Evolutionary conservation across 140 eudicot species (phyloP).

Genomic region (Stevia rebaudiana): DNA sequence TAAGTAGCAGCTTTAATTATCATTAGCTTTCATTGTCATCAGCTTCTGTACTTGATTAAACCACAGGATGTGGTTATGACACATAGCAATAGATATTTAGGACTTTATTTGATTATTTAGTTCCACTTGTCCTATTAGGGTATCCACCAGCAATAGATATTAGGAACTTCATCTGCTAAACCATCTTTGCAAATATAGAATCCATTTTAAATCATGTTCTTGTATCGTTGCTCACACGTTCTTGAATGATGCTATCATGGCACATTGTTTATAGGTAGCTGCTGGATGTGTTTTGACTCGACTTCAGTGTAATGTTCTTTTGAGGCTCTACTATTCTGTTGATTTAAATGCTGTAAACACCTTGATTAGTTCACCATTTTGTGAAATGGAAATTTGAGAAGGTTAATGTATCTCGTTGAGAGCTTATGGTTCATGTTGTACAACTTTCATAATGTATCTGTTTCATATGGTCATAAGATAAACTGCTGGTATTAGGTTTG

Average conservation of each 20-base stretch:
- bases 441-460: conserved; percentile 16
- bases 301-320: conserved; percentile 15
- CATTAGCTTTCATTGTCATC: too few relatives aligned
- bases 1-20: conserved; percentile 13
- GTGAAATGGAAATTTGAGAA: conserved; percentile 18
- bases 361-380: neutral
- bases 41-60: conserved; percentile 15
- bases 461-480: conserved; percentile 21
- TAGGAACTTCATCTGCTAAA: conserved; percentile 15
- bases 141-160: conserved; percentile 10
- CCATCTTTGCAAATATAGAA: conserved; percentile 14
- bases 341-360: neutral
- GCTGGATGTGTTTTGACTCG: conserved; percentile 10
- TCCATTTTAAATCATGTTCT: conserved; percentile 9
- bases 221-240: conserved; percentile 17
- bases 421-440: conserved; percentile 21
- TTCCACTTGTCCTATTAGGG: conserved; percentile 28
- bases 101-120: conserved; percentile 17
- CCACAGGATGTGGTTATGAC: conserved; percentile 23
- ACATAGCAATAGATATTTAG: conserved; percentile 15
- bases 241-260: conserved; percentile 24
- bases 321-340: conserved; percentile 3
- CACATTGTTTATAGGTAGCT: conserved; percentile 21
- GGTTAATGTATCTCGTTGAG: conserved; percentile 19
- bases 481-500: conserved; percentile 4